A percentile compares a stretch with the other conserved stretches of the same genome.
Conservation (phyloP, 2,329 filamentous ascomycete species). For the Diaporthe sp. region DNA sequence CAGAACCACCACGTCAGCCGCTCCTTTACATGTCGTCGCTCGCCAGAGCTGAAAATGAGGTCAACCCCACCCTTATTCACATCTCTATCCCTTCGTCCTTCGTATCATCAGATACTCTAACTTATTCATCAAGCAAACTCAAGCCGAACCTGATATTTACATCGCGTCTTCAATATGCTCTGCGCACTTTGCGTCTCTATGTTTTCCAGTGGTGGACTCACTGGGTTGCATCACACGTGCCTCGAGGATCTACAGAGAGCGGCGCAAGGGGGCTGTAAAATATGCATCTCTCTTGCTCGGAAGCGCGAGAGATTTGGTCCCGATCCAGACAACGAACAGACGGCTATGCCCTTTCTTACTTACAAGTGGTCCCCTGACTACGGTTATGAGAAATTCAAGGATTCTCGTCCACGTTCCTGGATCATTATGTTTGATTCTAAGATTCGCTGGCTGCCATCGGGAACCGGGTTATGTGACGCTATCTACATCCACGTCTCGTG, state of each 20-base stretch:
- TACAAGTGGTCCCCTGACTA: neutral
- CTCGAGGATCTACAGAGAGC: neutral
- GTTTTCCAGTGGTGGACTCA: neutral
- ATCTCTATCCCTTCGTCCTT: no score
- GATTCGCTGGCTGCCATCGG: neutral
- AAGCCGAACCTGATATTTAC: no score
- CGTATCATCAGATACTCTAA: no score
- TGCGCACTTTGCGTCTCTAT: slow-evolving; percentile 10
- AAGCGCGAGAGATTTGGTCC: neutral
- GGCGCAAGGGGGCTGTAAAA: neutral
- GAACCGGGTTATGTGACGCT: no score
- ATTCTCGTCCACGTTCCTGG: neutral
- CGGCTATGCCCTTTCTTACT: neutral
- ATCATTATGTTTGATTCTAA: neutral
- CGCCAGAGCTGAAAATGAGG: no score
- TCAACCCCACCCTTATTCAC: no score
- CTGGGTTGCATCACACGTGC: neutral
- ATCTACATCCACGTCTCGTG: no score
- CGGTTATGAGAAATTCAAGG: neutral
- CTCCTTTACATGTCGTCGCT: no score
- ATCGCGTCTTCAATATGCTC: neutral
- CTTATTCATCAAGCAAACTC: no score
- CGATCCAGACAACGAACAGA: neutral
- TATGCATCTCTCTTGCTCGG: neutral
- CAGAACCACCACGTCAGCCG: no score